Evolutionary conservation across 805 yeast species (phyloP).

Genomic region (Candida ponderosae): DNA sequence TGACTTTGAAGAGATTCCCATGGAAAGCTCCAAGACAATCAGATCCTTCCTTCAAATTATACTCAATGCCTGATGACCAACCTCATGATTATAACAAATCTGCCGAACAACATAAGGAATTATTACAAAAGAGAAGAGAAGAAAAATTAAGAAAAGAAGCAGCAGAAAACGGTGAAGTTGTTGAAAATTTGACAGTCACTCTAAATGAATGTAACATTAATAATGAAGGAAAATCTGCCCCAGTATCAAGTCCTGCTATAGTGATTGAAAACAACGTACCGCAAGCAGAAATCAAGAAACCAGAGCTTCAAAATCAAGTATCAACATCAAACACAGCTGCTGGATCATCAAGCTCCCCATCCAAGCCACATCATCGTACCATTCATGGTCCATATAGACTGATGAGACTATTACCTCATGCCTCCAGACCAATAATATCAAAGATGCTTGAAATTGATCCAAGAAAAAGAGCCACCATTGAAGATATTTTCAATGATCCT

Average conservation of each 20-base stretch:
- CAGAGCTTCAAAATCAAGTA: background rate
- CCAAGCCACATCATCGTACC: conserved; percentile 14
- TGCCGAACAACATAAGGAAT: conserved; percentile 62
- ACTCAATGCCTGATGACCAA: conserved; percentile 58
- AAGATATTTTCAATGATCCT: conserved; percentile 57
- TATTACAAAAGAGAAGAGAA: conserved; percentile 50
- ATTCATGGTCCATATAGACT: conserved; percentile 80
- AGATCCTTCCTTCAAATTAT: conserved; percentile 66
- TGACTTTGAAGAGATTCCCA: conserved; percentile 79
- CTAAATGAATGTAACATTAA: conserved; percentile 9
- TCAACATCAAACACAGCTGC: conserved; percentile 19
- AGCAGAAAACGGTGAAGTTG: conserved; percentile 6
- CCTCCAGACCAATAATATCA: conserved; percentile 68
- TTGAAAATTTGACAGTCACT: conserved; percentile 9
- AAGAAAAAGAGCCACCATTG: conserved; percentile 52
- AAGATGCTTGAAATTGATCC: conserved; percentile 60
- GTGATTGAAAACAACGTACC: background rate
- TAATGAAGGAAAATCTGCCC: conserved; percentile 4
- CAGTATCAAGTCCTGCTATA: background rate
- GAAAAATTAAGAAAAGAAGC: conserved; percentile 27
- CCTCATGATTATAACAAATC: conserved; percentile 71
- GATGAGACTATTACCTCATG: conserved; percentile 76
- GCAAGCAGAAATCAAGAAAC: background rate
- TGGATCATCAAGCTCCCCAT: conserved; percentile 26
- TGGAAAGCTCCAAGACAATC: conserved; percentile 74